These are phyloP conservation scores for Penicillium paradoxum DNA, from an alignment of 495 filamentous ascomycete genomes.

Conservation along the genomic window DNA sequence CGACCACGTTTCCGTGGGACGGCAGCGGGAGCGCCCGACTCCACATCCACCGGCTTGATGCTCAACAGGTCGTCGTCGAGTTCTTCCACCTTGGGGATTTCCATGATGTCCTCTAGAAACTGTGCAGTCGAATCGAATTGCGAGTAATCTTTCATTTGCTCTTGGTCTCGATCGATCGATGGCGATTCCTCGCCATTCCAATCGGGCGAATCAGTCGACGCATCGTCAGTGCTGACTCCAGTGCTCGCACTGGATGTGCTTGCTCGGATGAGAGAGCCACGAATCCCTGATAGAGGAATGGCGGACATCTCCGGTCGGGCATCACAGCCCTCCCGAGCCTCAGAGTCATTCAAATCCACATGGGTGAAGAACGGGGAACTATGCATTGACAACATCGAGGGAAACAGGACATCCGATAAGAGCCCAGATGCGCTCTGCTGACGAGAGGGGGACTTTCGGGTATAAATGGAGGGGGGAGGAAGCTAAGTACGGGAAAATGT, in stretches of 20 bases:
- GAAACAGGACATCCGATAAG: slow-evolving; percentile 5
- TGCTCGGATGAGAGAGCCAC: slow-evolving; percentile 25
- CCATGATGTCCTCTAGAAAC: slow-evolving; percentile 18
- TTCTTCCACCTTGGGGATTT: slow-evolving; percentile 42
- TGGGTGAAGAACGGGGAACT: slow-evolving; percentile 24
- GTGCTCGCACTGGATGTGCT: slow-evolving; percentile 34
- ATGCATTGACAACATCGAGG: slow-evolving; percentile 47
- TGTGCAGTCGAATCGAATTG: slow-evolving; percentile 20
- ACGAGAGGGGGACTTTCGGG: slow-evolving; percentile 1
- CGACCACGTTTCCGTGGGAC: slow-evolving; percentile 63
- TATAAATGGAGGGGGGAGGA: slow-evolving; percentile 5
- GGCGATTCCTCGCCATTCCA: slow-evolving; percentile 32
- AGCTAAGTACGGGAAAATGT: slow-evolving; percentile 6
- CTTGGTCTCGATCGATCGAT: slow-evolving; percentile 19
- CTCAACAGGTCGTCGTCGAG: slow-evolving; percentile 38
- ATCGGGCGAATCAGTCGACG: slow-evolving; percentile 34
- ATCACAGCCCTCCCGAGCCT: slow-evolving; percentile 12
- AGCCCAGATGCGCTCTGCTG: neutral
- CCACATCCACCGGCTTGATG: slow-evolving; percentile 35
- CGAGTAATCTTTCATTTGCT: slow-evolving; percentile 16
- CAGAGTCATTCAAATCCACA: slow-evolving; percentile 14
- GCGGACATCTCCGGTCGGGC: slow-evolving; percentile 22
- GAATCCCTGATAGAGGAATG: slow-evolving; percentile 20
- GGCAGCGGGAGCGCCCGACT: slow-evolving; percentile 34
- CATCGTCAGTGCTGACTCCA: slow-evolving; percentile 34